Evolutionary conservation across 2,329 filamentous ascomycete genomes (phyloP).

Genomic region (Diaporthe ilicicola): DNA sequence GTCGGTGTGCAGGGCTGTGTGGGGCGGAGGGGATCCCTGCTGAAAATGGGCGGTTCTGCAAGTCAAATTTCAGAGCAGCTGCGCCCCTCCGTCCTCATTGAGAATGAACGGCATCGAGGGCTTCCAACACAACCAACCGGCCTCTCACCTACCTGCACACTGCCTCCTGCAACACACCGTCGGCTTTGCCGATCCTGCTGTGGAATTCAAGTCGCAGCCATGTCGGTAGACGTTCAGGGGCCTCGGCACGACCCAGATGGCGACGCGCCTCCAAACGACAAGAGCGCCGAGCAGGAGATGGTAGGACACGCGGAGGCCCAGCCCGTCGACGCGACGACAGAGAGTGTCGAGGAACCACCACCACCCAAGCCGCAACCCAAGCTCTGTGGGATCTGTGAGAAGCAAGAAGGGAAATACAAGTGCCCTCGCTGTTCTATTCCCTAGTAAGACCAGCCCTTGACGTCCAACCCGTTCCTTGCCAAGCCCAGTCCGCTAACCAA

Average conservation of each 20-base stretch:
- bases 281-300: neutral
- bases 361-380: slow-evolving; percentile 39
- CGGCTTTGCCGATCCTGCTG: neutral
- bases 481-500: slow-evolving; percentile 9
- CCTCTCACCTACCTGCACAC: neutral
- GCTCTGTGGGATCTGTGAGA: slow-evolving; percentile 64
- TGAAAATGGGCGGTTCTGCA: neutral
- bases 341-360: slow-evolving; percentile 24
- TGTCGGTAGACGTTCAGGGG: slow-evolving; percentile 26
- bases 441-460: slow-evolving; percentile 58
- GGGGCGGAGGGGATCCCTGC: slow-evolving; percentile 20
- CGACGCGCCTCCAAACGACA: neutral
- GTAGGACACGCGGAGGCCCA: neutral
- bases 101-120: neutral
- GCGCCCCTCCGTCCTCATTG: slow-evolving; percentile 7
- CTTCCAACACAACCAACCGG: neutral
- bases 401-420: slow-evolving; percentile 66
- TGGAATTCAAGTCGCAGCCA: neutral
- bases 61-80: slow-evolving; percentile 22
- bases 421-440: slow-evolving; percentile 66
- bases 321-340: neutral
- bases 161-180: slow-evolving; percentile 1
- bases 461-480: slow-evolving; percentile 48
- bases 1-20: neutral
- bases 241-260: neutral